A percentile compares a stretch with the other conserved stretches of the same genome.
Conservation (phyloP, 768 basidiomycete genomes). For the Lentinula lateritia region DNA sequence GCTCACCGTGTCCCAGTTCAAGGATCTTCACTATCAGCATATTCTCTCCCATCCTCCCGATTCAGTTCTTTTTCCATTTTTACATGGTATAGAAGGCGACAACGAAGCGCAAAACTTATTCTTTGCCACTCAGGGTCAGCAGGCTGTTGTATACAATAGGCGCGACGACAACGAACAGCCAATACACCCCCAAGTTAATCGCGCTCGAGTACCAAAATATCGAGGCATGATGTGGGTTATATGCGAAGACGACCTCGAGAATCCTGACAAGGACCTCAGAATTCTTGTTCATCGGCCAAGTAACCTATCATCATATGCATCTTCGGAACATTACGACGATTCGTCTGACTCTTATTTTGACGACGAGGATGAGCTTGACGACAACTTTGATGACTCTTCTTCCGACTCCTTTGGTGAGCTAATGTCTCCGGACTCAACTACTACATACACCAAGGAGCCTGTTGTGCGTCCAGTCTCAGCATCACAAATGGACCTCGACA, state of each 20-base stretch:
- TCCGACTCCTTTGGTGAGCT: slow-evolving; percentile 1
- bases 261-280: slow-evolving; percentile 20
- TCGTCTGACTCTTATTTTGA: slow-evolving; percentile 15
- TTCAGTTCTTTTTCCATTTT: slow-evolving; percentile 79
- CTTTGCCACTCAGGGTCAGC: slow-evolving; percentile 44
- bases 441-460: background rate
- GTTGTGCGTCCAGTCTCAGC: background rate
- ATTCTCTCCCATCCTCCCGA: slow-evolving; percentile 61
- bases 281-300: slow-evolving; percentile 26
- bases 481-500: slow-evolving; percentile 20
- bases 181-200: slow-evolving; percentile 11
- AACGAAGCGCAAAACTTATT: slow-evolving; percentile 78
- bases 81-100: slow-evolving; percentile 81
- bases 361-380: slow-evolving; percentile 17
- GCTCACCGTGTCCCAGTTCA: slow-evolving; percentile 1
- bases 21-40: slow-evolving; percentile 29
- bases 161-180: slow-evolving; percentile 4
- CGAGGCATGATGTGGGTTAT: slow-evolving; percentile 84
- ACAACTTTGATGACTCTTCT: slow-evolving; percentile 20
- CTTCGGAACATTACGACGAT: slow-evolving; percentile 10
- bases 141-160: slow-evolving; percentile 1
- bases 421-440: background rate
- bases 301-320: slow-evolving; percentile 7
- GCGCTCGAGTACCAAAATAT: slow-evolving; percentile 36
- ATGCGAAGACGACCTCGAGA: slow-evolving; percentile 61